A percentile compares a stretch with the other conserved stretches of the same genome.
Conservation (phyloP, 257 asterid genomes). For the Nicotiana benthamiana region DNA sequence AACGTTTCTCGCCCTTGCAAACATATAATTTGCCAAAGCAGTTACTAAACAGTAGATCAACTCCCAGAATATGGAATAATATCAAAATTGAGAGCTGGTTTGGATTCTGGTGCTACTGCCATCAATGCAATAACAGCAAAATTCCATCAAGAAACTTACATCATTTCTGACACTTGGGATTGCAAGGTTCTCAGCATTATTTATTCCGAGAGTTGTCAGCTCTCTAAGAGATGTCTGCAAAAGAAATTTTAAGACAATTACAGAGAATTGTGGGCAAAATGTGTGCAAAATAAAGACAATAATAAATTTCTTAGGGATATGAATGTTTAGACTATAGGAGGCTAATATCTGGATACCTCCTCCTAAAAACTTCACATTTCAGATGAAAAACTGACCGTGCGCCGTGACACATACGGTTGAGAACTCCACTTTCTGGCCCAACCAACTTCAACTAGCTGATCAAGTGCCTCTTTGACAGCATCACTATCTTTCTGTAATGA, state of each 20-base stretch:
- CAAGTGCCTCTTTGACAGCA: slow-evolving; percentile 78
- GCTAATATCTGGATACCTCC: slow-evolving; percentile 6
- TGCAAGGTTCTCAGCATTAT: slow-evolving; percentile 88
- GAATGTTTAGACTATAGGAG: neutral
- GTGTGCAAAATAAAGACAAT: neutral
- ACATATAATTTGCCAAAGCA: neutral
- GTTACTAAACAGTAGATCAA: neutral
- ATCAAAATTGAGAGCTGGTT: neutral
- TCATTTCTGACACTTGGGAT: slow-evolving; percentile 90
- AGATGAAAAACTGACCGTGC: slow-evolving; percentile 58
- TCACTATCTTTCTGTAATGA: slow-evolving; percentile 55
- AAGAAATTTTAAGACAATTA: slow-evolving; percentile 3
- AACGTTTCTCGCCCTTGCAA: neutral
- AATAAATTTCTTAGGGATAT: neutral
- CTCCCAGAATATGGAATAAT: neutral
- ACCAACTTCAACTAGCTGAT: slow-evolving; percentile 66
- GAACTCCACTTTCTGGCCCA: slow-evolving; percentile 88
- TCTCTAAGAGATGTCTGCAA: slow-evolving; percentile 80
- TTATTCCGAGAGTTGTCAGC: slow-evolving; percentile 81
- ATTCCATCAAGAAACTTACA: slow-evolving; percentile 39
- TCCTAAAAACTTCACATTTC: slow-evolving; percentile 11
- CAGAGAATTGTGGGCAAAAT: neutral
- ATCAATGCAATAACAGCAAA: neutral
- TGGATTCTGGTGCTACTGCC: neutral
- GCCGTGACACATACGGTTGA: slow-evolving; percentile 90